These are phyloP conservation scores for Pyrenophora teres DNA, from an alignment of 2,329 filamentous ascomycete genomes.

Conservation along the genomic window DNA sequence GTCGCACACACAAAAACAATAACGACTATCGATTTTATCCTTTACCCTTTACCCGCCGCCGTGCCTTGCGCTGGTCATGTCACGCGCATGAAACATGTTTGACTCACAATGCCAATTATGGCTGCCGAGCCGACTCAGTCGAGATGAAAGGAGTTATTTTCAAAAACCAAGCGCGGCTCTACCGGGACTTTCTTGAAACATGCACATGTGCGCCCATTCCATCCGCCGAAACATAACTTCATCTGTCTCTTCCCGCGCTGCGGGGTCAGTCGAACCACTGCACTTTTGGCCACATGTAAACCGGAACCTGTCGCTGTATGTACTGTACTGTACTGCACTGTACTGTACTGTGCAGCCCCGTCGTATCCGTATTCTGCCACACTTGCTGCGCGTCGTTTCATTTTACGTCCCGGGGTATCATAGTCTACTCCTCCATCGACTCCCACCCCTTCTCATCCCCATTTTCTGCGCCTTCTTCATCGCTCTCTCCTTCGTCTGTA, in stretches of 20 bases:
- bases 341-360: background rate
- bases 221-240: slow-evolving; percentile 3
- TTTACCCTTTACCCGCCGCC: background rate
- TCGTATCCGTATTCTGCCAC: background rate
- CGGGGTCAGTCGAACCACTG: slow-evolving; percentile 6
- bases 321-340: too few species aligned
- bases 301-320: background rate
- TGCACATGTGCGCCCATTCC: background rate
- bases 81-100: background rate
- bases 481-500: slow-evolving; percentile 54
- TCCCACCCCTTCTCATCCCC: slow-evolving; percentile 46
- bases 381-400: background rate
- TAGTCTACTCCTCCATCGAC: slow-evolving; percentile 49
- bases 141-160: slow-evolving; percentile 21
- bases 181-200: slow-evolving; percentile 22
- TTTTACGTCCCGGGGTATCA: slow-evolving; percentile 21
- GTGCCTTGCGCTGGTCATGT: background rate
- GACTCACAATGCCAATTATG: background rate
- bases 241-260: background rate
- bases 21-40: background rate
- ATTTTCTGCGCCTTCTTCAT: slow-evolving; percentile 48
- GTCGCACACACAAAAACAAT: background rate
- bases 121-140: slow-evolving; percentile 2
- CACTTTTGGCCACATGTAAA: background rate
- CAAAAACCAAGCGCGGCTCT: slow-evolving; percentile 8